Evolutionary conservation across 352 stramenopile genomes (phyloP).

Genomic region (Globisporangium uncinulatum): DNA sequence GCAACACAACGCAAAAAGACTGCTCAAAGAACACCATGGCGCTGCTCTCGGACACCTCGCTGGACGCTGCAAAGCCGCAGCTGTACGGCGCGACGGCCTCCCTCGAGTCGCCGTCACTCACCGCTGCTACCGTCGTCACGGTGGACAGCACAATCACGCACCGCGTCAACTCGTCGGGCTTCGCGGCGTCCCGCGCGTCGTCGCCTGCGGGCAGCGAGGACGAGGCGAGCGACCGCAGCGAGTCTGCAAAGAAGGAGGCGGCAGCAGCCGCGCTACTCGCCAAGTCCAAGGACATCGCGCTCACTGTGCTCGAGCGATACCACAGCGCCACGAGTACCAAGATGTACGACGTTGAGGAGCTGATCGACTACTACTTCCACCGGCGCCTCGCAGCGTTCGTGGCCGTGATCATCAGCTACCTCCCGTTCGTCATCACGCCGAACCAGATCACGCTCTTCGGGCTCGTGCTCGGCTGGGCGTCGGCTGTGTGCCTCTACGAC

Average conservation of each 20-base stretch:
- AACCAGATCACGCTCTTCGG: constrained; percentile 86
- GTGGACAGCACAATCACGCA: constrained; percentile 15
- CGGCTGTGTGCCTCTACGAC: constrained; percentile 70
- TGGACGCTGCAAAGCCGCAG: neutral
- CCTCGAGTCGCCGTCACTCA: neutral
- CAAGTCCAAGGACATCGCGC: constrained; percentile 23
- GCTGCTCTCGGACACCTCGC: constrained; percentile 6
- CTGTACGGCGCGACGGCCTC: constrained; percentile 9
- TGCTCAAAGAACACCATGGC: constrained; percentile 6
- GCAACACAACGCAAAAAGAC: neutral
- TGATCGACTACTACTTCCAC: constrained; percentile 84
- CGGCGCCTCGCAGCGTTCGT: constrained; percentile 62
- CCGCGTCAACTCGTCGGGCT: constrained; percentile 17
- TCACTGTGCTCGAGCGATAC: constrained; percentile 61
- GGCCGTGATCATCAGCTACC: constrained; percentile 76
- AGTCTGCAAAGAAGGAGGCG: constrained; percentile 11
- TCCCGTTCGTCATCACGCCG: constrained; percentile 78
- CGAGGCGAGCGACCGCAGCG: constrained; percentile 18
- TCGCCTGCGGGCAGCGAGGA: constrained; percentile 32
- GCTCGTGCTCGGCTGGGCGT: constrained; percentile 58
- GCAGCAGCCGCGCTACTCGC: constrained; percentile 8
- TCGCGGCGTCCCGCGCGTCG: constrained; percentile 24
- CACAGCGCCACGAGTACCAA: constrained; percentile 67
- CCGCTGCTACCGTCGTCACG: neutral
- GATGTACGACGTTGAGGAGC: constrained; percentile 86